Percentiles rank a stretch among this genome's conserved stretches.
phyloP scores from a whole-genome alignment of 371 early-diverging fungal genomes.

The Haplosporangium sp. region DNA sequence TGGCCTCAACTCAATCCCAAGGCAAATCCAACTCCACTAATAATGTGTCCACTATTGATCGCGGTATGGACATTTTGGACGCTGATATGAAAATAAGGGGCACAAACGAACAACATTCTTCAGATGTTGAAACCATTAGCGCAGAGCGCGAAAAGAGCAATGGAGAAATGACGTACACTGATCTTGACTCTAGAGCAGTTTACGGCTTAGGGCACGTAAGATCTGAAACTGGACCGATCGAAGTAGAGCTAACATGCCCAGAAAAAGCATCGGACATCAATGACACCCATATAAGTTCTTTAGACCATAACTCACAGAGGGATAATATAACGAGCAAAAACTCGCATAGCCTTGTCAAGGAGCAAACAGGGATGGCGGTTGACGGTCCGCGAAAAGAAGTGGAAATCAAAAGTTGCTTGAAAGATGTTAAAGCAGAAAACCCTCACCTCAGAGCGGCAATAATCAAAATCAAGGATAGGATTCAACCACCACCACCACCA shows the following conservation, averaged over 20 bases:
- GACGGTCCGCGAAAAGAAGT: too few relatives aligned
- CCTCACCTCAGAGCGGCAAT: too few relatives aligned
- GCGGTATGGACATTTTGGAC: not conserved
- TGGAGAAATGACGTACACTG: too few relatives aligned
- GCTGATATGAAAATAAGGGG: not conserved
- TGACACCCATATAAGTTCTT: not conserved
- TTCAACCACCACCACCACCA: too few relatives aligned
- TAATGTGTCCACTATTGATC: not conserved
- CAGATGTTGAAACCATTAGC: not conserved
- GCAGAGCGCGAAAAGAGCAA: not conserved
- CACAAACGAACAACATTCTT: not conserved
- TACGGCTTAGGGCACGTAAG: not conserved
- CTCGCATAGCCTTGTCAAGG: too few relatives aligned
- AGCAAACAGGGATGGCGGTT: too few relatives aligned
- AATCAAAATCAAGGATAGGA: too few relatives aligned
- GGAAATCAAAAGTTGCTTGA: too few relatives aligned
- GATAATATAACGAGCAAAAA: too few relatives aligned
- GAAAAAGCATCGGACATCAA: not conserved
- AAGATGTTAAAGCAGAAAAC: too few relatives aligned
- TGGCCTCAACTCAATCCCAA: not conserved
- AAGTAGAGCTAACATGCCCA: not conserved
- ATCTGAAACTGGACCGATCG: not conserved
- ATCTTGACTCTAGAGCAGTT: too few relatives aligned
- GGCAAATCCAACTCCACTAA: not conserved
- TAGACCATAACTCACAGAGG: not conserved